A percentile compares a stretch with the other conserved stretches of the same genome.
These are phyloP conservation scores for Vitis rotundifolia DNA, from an alignment of 164 flowering plant species.

Conservation along the genomic window DNA sequence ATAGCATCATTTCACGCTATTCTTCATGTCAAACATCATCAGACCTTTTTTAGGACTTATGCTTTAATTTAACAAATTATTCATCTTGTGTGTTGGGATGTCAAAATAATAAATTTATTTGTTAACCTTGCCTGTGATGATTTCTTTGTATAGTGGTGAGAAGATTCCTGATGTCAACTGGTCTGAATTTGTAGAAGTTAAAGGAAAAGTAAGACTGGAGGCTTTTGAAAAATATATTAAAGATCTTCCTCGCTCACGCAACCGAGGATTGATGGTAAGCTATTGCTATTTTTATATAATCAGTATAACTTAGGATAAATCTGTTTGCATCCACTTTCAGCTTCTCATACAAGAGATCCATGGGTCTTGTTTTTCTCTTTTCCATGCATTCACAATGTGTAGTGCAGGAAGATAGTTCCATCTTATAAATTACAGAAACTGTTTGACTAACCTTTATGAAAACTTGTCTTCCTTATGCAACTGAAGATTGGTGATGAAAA, in stretches of 20 bases:
- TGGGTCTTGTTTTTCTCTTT: no score
- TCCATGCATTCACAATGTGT: no score
- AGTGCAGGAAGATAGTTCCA: no score
- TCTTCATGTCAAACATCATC: not conserved
- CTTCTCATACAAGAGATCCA: not conserved
- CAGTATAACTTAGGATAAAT: not conserved
- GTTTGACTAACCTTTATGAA: not conserved
- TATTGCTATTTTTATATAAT: slow-evolving; percentile 1
- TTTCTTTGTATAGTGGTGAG: slow-evolving; percentile 51
- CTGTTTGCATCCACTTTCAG: no score
- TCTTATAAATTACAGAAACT: no score
- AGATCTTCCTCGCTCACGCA: slow-evolving; percentile 71
- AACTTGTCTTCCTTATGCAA: not conserved
- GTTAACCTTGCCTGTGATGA: slow-evolving; percentile 16
- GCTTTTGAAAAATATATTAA: slow-evolving; percentile 65
- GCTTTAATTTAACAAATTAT: not conserved
- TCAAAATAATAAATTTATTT: not conserved
- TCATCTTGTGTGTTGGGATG: not conserved
- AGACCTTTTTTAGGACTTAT: not conserved
- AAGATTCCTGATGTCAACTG: slow-evolving; percentile 49
- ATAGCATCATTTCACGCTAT: not conserved
- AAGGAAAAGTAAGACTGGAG: slow-evolving; percentile 60
- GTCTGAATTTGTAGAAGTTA: slow-evolving; percentile 57
- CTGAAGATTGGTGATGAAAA: slow-evolving; percentile 1
- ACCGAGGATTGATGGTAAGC: slow-evolving; percentile 58